Evolutionary conservation across 2,329 filamentous ascomycete species (phyloP).

Genomic region (Botryotinia convoluta): DNA sequence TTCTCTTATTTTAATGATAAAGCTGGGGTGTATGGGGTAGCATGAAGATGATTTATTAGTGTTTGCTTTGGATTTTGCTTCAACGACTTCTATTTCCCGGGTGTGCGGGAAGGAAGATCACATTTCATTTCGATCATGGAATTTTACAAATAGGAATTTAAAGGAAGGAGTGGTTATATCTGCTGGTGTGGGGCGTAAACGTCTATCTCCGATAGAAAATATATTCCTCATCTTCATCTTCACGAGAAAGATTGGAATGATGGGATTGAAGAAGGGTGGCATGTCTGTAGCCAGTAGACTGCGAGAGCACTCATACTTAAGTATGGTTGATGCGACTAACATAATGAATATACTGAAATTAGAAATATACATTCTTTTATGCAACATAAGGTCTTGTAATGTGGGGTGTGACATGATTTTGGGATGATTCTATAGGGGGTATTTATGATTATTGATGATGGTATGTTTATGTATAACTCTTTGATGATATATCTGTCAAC

Average conservation of each 20-base stretch:
- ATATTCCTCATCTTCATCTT: slow-evolving; percentile 11
- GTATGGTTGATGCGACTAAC: slow-evolving; percentile 20
- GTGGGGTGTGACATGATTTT: neutral
- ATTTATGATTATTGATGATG: neutral
- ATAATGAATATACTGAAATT: slow-evolving; percentile 25
- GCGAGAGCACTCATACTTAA: slow-evolving; percentile 21
- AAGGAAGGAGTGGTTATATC: slow-evolving; percentile 17
- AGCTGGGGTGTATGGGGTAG: slow-evolving; percentile 16
- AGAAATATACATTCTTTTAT: slow-evolving; percentile 19
- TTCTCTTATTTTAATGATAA: slow-evolving; percentile 24
- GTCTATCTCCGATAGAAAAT: slow-evolving; percentile 12
- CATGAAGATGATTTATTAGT: slow-evolving; percentile 20
- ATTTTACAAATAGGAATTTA: slow-evolving; percentile 10
- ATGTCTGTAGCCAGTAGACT: slow-evolving; percentile 20
- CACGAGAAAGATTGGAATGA: neutral
- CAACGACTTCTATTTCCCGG: slow-evolving; percentile 19
- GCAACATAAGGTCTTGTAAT: neutral
- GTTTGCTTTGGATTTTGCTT: slow-evolving; percentile 21
- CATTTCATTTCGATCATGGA: slow-evolving; percentile 21
- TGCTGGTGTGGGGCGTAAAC: slow-evolving; percentile 18
- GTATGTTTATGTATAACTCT: neutral
- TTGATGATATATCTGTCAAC: neutral
- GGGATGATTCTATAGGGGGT: neutral
- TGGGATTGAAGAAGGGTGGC: slow-evolving; percentile 9
- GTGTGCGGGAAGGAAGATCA: slow-evolving; percentile 19